Evolutionary conservation across 495 filamentous ascomycete species (phyloP).

Genomic region (Bombardia bombarda): DNA sequence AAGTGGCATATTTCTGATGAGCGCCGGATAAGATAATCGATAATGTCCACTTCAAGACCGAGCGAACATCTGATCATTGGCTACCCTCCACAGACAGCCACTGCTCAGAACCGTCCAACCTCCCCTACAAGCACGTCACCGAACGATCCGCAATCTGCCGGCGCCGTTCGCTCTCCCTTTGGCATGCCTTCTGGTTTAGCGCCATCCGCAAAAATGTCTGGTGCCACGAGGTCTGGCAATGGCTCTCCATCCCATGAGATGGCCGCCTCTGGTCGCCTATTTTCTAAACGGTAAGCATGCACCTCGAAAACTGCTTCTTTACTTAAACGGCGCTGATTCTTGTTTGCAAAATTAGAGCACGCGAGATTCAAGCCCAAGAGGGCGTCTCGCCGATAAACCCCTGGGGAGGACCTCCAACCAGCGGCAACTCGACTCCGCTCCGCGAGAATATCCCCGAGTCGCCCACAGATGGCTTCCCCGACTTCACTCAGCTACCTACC

Average conservation of each 20-base stretch:
- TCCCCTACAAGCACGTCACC: conserved; percentile 87
- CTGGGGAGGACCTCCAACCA: conserved; percentile 87
- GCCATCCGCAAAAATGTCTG: conserved; percentile 59
- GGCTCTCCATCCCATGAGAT: conserved; percentile 94
- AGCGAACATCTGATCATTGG: conserved; percentile 62
- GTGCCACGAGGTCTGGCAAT: conserved; percentile 74
- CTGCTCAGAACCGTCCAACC: conserved; percentile 64
- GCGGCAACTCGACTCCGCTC: conserved; percentile 89
- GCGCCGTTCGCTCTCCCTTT: conserved; percentile 67
- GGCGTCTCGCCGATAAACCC: conserved; percentile 67
- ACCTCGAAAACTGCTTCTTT: neutral
- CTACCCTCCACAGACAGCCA: conserved; percentile 52
- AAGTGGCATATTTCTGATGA: conserved; percentile 29
- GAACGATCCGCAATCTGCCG: conserved; percentile 63
- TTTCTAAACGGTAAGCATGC: conserved; percentile 79
- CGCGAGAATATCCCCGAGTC: conserved; percentile 97
- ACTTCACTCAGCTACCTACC: conserved; percentile 62
- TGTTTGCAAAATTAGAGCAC: conserved; percentile 48
- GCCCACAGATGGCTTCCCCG: conserved; percentile 91
- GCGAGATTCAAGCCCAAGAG: conserved; percentile 97
- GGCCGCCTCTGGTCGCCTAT: conserved; percentile 62
- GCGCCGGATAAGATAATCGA: conserved; percentile 56
- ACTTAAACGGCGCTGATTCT: conserved; percentile 5
- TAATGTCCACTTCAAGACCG: conserved; percentile 92
- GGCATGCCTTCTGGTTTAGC: conserved; percentile 57